Evolutionary conservation across 495 filamentous ascomycete genomes (phyloP).

Genomic region (Lasiosphaeria miniovina): DNA sequence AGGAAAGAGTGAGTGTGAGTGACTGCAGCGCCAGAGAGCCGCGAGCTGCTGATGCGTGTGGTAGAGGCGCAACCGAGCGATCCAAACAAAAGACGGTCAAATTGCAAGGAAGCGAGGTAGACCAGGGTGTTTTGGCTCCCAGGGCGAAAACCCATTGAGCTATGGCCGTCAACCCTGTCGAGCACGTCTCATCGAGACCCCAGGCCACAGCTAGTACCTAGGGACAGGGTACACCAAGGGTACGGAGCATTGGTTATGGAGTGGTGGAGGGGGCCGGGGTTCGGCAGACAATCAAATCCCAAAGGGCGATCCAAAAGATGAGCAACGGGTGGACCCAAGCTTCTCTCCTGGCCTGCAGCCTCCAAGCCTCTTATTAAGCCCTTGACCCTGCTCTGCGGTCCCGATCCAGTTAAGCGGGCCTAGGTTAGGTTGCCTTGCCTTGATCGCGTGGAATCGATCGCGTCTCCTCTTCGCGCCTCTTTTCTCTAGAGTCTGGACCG

Average conservation of each 20-base stretch:
- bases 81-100: constrained; percentile 22
- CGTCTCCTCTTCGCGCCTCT: no score
- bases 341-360: background rate
- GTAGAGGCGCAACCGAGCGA: constrained; percentile 11
- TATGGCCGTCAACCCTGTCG: constrained; percentile 21
- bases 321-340: constrained; percentile 24
- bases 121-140: constrained; percentile 18
- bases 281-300: constrained; percentile 26
- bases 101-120: constrained; percentile 15
- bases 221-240: background rate
- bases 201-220: constrained; percentile 1
- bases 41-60: background rate
- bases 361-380: no score
- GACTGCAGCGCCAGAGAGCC: background rate
- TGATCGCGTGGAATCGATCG: no score
- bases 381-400: no score
- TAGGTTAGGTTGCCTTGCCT: no score
- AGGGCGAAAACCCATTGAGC: constrained; percentile 25
- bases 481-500: no score
- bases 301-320: background rate
- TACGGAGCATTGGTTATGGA: constrained; percentile 20
- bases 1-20: constrained; percentile 1
- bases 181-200: constrained; percentile 26
- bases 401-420: no score
- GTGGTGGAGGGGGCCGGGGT: constrained; percentile 15